Conservation (phyloP, 148 eudicot species). For the Fallopia convolvulus region DNA sequence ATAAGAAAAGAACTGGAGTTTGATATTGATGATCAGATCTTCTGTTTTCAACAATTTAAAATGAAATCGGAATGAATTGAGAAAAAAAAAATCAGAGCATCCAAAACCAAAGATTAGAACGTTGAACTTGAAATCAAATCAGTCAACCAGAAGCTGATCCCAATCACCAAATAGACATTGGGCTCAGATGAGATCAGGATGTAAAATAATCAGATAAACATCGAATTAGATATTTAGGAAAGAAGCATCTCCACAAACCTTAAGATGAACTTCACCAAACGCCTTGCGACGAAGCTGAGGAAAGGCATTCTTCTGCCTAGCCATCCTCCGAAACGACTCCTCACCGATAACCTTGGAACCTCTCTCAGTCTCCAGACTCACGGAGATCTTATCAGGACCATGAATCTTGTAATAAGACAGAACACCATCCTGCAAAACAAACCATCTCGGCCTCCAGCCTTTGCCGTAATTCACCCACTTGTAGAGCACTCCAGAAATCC, state of each 20-base stretch:
- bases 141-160: conserved; percentile 1
- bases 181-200: conserved; percentile 3
- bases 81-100: not conserved
- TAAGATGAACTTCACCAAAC: conserved; percentile 56
- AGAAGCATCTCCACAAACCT: conserved; percentile 20
- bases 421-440: conserved; percentile 52
- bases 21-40: conserved; percentile 3
- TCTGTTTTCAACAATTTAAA: not conserved
- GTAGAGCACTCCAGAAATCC: conserved; percentile 41
- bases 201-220: not conserved
- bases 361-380: conserved; percentile 29
- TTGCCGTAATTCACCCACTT: conserved; percentile 69
- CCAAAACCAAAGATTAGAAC: not conserved
- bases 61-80: not conserved
- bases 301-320: conserved; percentile 1
- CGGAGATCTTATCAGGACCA: conserved; percentile 41
- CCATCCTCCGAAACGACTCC: conserved; percentile 29
- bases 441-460: conserved; percentile 65
- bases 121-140: not conserved
- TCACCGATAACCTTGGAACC: conserved; percentile 44
- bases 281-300: conserved; percentile 25
- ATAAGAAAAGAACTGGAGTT: not conserved
- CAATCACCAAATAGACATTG: not conserved
- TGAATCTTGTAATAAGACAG: conserved; percentile 51
- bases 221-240: not conserved